A percentile compares a stretch with the other conserved stretches of the same genome.
phyloP scores from a whole-genome alignment of 1,284 basidiomycete species.

The Somion occarium region DNA sequence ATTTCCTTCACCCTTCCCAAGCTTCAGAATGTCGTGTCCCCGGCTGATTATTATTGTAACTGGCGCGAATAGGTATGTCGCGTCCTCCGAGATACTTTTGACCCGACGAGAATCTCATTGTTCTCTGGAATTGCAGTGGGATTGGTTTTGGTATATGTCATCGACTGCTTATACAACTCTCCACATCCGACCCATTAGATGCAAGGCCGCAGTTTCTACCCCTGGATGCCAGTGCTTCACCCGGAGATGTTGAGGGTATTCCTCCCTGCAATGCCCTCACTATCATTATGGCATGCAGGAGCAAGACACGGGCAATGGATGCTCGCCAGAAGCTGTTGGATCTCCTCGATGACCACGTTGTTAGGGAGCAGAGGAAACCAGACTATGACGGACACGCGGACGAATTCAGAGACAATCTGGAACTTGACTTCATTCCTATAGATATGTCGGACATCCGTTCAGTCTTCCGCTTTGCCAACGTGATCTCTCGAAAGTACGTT shows the following conservation, averaged over 20 bases:
- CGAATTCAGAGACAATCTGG: slow-evolving; percentile 57
- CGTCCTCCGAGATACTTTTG: too few species aligned
- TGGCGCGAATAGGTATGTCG: slow-evolving; percentile 60
- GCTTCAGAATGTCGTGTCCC: slow-evolving; percentile 18
- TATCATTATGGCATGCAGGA: slow-evolving; percentile 82
- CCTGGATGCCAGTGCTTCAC: slow-evolving; percentile 16
- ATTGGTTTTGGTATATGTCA: slow-evolving; percentile 84
- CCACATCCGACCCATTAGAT: slow-evolving; percentile 44
- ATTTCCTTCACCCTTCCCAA: not conserved
- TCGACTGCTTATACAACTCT: slow-evolving; percentile 71
- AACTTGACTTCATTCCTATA: slow-evolving; percentile 56
- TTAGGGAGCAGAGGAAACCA: slow-evolving; percentile 26
- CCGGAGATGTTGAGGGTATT: not conserved
- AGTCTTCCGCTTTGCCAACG: slow-evolving; percentile 60
- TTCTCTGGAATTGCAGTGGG: slow-evolving; percentile 46
- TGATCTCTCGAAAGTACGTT: slow-evolving; percentile 52
- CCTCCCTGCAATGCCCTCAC: slow-evolving; percentile 54
- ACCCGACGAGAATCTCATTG: not conserved
- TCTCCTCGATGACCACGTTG: slow-evolving; percentile 52
- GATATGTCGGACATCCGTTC: slow-evolving; percentile 65
- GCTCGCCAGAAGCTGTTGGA: slow-evolving; percentile 53
- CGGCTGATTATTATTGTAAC: slow-evolving; percentile 60
- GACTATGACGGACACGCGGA: slow-evolving; percentile 46
- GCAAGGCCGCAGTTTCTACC: slow-evolving; percentile 36
- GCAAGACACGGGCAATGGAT: slow-evolving; percentile 53